Conservation (phyloP, 1,284 basidiomycete species). For the Termitomyces sp. region DNA sequence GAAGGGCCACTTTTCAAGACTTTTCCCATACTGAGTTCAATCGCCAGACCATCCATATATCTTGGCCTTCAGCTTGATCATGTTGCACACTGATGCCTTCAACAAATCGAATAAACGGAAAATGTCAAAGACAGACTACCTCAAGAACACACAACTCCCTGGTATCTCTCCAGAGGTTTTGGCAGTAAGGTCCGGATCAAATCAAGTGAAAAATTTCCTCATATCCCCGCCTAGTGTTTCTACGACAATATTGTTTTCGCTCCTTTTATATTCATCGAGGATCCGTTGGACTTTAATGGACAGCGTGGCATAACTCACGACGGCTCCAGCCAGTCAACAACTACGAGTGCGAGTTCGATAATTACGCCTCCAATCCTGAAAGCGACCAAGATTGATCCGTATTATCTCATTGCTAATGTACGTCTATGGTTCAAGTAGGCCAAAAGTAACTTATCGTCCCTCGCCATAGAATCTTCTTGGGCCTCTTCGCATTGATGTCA, state of each 20-base stretch:
- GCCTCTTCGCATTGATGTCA: slow-evolving; percentile 75
- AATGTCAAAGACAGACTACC: slow-evolving; percentile 93
- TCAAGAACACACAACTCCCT: slow-evolving; percentile 87
- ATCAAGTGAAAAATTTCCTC: slow-evolving; percentile 6
- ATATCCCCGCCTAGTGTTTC: slow-evolving; percentile 64
- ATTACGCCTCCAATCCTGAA: slow-evolving; percentile 43
- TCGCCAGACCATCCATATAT: slow-evolving; percentile 89
- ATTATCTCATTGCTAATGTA: slow-evolving; percentile 83
- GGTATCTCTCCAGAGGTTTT: slow-evolving; percentile 81
- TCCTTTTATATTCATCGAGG: slow-evolving; percentile 95
- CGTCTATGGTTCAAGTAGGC: slow-evolving; percentile 21
- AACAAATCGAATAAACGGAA: slow-evolving; percentile 97
- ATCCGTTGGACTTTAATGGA: slow-evolving; percentile 68
- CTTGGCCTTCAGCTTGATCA: slow-evolving; percentile 95
- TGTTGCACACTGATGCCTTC: slow-evolving; percentile 98
- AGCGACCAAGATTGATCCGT: slow-evolving; percentile 82
- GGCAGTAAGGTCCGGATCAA: slow-evolving; percentile 53
- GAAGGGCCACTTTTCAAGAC: not conserved
- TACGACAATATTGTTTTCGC: slow-evolving; percentile 96
- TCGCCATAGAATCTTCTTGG: slow-evolving; percentile 58
- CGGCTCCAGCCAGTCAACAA: slow-evolving; percentile 36
- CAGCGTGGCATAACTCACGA: slow-evolving; percentile 46
- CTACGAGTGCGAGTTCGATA: slow-evolving; percentile 34
- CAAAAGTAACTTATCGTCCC: not conserved
- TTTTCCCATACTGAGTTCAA: not conserved